Percentiles rank a stretch among this genome's conserved stretches.
These are phyloP conservation scores for Cryphonectria carpinicola DNA, from an alignment of 2,329 filamentous ascomycete genomes.

Conservation along the genomic window DNA sequence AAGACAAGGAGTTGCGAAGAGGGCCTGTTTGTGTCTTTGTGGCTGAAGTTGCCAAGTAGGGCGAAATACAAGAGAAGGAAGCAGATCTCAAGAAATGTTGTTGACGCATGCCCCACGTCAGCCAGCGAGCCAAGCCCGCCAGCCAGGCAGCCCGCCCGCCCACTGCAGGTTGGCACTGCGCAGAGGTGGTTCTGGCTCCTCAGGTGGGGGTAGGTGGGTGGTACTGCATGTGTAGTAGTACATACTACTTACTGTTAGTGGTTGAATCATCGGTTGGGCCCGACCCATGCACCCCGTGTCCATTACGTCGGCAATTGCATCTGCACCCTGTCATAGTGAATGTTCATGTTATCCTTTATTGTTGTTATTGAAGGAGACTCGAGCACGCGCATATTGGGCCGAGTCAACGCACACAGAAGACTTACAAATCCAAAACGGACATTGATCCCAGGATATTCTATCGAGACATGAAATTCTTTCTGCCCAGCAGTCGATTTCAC, in stretches of 20 bases:
- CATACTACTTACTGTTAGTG: neutral
- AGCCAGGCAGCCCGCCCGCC: neutral
- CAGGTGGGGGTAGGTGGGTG: neutral
- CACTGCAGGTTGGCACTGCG: constrained; percentile 10
- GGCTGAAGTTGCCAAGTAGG: neutral
- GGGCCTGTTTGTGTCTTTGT: neutral
- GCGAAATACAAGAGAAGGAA: neutral
- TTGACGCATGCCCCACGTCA: constrained; percentile 14
- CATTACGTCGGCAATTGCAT: neutral
- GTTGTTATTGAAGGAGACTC: neutral
- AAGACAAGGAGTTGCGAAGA: neutral
- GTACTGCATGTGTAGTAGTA: neutral
- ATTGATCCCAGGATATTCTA: neutral
- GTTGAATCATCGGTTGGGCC: neutral
- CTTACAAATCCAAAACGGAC: neutral
- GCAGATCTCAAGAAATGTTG: constrained; percentile 2
- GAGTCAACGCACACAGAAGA: neutral
- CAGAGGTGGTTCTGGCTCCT: neutral
- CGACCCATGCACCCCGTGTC: neutral
- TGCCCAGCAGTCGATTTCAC: neutral
- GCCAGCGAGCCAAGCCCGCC: neutral
- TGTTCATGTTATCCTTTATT: neutral
- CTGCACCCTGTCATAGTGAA: neutral
- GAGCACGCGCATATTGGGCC: neutral
- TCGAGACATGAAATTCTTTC: neutral